A percentile compares a stretch with the other conserved stretches of the same genome.
Conservation (phyloP, 345 rosid genomes). For the Gossypium bickii region DNA sequence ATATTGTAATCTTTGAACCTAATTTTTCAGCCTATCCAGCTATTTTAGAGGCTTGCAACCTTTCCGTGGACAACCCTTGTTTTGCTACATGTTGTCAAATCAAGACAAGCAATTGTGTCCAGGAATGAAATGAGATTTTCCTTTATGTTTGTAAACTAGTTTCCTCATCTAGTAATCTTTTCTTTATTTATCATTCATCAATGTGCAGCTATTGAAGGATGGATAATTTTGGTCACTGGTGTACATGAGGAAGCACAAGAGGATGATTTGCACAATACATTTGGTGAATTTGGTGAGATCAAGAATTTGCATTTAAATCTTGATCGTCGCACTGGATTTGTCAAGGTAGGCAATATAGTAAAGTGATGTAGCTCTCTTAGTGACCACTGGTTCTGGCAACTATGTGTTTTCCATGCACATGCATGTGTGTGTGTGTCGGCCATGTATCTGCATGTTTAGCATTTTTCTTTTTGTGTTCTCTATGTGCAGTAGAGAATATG, state of each 20-base stretch:
- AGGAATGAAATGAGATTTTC: neutral
- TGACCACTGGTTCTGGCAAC: neutral
- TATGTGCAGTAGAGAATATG: neutral
- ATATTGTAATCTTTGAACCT: neutral
- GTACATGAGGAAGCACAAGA: slow-evolving; percentile 2
- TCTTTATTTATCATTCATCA: neutral
- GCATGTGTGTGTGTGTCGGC: neutral
- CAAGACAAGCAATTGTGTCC: neutral
- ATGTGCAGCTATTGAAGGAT: slow-evolving; percentile 5
- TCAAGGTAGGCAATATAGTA: neutral
- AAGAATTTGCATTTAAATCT: slow-evolving; percentile 4
- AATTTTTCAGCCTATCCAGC: neutral
- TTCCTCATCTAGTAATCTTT: neutral
- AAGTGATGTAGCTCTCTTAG: neutral
- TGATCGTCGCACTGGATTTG: slow-evolving; percentile 6
- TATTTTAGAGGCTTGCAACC: neutral
- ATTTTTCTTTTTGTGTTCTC: neutral
- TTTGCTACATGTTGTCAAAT: neutral
- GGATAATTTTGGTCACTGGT: neutral
- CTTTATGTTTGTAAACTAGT: neutral
- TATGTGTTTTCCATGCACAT: neutral
- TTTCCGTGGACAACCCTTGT: neutral
- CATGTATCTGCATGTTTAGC: neutral
- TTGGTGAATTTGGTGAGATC: slow-evolving; percentile 4
- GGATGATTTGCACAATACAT: neutral